Percentiles rank a stretch among this genome's conserved stretches.
These are phyloP conservation scores for Odontarrhena argentea DNA, from an alignment of 345 rosid genomes.

Conservation along the genomic window DNA sequence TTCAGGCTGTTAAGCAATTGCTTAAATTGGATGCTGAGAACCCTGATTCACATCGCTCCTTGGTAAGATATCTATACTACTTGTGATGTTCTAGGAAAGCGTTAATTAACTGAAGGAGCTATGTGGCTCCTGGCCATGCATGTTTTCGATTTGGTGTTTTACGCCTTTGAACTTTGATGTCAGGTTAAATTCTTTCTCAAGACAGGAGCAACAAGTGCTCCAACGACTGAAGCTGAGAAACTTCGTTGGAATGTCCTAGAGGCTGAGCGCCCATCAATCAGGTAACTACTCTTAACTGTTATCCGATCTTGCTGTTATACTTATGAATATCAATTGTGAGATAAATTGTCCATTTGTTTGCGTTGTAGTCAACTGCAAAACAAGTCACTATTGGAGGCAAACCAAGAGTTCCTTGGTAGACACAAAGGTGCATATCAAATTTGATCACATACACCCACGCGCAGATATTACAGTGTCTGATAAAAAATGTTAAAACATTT, in stretches of 20 bases:
- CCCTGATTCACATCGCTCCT: conserved; percentile 85
- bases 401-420: conserved; percentile 65
- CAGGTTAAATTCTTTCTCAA: conserved; percentile 88
- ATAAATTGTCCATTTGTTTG: conserved; percentile 24
- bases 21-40: conserved; percentile 80
- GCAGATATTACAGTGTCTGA: not conserved
- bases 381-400: conserved; percentile 77
- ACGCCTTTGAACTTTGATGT: conserved; percentile 27
- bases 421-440: conserved; percentile 59
- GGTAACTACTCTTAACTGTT: conserved; percentile 48
- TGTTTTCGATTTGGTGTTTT: conserved; percentile 15
- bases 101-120: conserved; percentile 9
- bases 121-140: not conserved
- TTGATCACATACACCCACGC: conserved; percentile 17
- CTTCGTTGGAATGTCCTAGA: conserved; percentile 88
- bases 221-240: conserved; percentile 71
- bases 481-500: not conserved
- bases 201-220: conserved; percentile 61
- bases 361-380: conserved; percentile 74
- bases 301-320: conserved; percentile 10
- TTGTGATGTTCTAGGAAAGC: conserved; percentile 17
- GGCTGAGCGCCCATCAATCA: conserved; percentile 84
- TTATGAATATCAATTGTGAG: conserved; percentile 1
- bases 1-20: conserved; percentile 88
- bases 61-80: conserved; percentile 54